A percentile compares a stretch with the other conserved stretches of the same genome.
phyloP scores from a whole-genome alignment of 805 yeast genomes.

The Wickerhamiella azyma region DNA sequence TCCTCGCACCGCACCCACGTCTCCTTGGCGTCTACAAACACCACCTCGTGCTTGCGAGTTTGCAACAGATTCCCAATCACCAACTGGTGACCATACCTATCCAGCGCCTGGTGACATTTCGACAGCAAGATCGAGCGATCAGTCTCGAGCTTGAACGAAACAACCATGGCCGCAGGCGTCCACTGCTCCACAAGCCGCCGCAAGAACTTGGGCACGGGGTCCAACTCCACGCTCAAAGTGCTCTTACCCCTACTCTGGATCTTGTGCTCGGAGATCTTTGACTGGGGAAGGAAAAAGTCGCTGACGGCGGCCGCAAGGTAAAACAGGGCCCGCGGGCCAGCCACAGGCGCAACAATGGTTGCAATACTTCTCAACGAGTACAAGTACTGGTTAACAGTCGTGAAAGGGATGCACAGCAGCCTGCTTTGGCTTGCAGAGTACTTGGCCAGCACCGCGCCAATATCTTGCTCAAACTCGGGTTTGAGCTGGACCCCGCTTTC shows the following conservation, averaged over 20 bases:
- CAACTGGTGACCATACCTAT: slow-evolving; percentile 78
- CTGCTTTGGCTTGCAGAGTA: slow-evolving; percentile 35
- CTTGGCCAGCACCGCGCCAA: slow-evolving; percentile 43
- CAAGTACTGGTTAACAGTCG: slow-evolving; percentile 87
- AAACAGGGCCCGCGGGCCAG: slow-evolving; percentile 43
- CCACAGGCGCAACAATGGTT: slow-evolving; percentile 41
- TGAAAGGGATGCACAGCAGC: slow-evolving; percentile 68
- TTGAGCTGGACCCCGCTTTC: slow-evolving; percentile 45
- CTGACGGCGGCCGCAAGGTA: slow-evolving; percentile 96
- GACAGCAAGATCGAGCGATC: slow-evolving; percentile 54
- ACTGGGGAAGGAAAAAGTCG: slow-evolving; percentile 82
- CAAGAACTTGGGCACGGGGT: slow-evolving; percentile 92
- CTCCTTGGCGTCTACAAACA: slow-evolving; percentile 46
- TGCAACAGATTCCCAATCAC: slow-evolving; percentile 90
- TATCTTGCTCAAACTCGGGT: slow-evolving; percentile 42
- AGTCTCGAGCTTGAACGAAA: slow-evolving; percentile 88
- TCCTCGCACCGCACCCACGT: slow-evolving; percentile 28
- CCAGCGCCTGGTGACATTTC: slow-evolving; percentile 68
- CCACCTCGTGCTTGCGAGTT: slow-evolving; percentile 76
- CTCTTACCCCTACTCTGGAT: slow-evolving; percentile 65
- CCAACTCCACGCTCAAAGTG: slow-evolving; percentile 68
- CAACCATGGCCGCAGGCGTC: slow-evolving; percentile 93
- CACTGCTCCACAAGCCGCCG: slow-evolving; percentile 78
- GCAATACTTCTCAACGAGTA: slow-evolving; percentile 67
- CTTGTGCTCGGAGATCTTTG: slow-evolving; percentile 82